Conservation (phyloP, 2,329 filamentous ascomycete species). For the Alternaria panax region DNA sequence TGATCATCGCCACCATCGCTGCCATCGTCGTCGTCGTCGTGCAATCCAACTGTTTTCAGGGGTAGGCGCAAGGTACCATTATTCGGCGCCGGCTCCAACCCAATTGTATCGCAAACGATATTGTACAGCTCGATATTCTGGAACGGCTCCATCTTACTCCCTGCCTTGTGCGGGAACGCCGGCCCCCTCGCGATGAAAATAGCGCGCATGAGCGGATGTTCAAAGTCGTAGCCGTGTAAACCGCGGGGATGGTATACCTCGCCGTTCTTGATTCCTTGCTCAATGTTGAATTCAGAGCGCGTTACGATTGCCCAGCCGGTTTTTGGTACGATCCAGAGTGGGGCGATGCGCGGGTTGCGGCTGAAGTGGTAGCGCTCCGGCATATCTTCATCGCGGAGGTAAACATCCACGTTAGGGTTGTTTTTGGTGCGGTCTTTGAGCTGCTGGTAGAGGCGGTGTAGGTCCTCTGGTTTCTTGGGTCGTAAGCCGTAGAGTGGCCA, state of each 20-base stretch:
- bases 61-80: slow-evolving; percentile 86
- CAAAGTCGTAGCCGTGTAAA: slow-evolving; percentile 92
- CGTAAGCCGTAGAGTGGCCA: slow-evolving; percentile 93
- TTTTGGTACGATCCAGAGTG: slow-evolving; percentile 91
- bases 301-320: slow-evolving; percentile 91
- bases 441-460: slow-evolving; percentile 71
- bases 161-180: slow-evolving; percentile 85
- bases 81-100: slow-evolving; percentile 75
- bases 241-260: slow-evolving; percentile 80
- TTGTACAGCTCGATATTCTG: slow-evolving; percentile 98
- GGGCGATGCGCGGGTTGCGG: slow-evolving; percentile 87
- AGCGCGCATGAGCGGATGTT: slow-evolving; percentile 93
- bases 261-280: slow-evolving; percentile 68
- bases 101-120: slow-evolving; percentile 87
- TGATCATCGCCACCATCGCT: slow-evolving; percentile 45
- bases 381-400: slow-evolving; percentile 87
- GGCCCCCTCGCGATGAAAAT: slow-evolving; percentile 93
- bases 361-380: slow-evolving; percentile 91
- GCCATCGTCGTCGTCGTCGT: slow-evolving; percentile 59
- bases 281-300: slow-evolving; percentile 78
- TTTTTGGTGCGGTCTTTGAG: slow-evolving; percentile 62
- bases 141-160: slow-evolving; percentile 80
- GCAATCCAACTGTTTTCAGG: slow-evolving; percentile 68
- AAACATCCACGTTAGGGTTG: slow-evolving; percentile 81
- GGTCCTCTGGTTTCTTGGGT: slow-evolving; percentile 72